Percentiles rank a stretch among this genome's conserved stretches.
Evolutionary conservation across 1,284 basidiomycete species (phyloP).

Genomic region (Ustilago vetiveriae): DNA sequence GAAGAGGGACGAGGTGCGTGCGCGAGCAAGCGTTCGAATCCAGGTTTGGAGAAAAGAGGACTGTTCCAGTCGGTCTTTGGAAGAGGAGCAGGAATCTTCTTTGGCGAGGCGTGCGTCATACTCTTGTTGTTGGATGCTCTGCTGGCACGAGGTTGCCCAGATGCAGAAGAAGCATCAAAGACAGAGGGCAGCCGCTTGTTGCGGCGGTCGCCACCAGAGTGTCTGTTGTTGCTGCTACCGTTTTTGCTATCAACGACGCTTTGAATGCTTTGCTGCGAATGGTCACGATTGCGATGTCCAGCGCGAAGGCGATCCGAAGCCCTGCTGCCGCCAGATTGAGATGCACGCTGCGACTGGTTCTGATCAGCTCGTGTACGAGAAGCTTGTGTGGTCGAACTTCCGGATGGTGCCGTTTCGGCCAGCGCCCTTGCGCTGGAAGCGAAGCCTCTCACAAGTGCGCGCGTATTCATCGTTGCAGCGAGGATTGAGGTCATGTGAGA

Average conservation of each 20-base stretch:
- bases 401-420: conserved; percentile 8
- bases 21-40: conserved; percentile 25
- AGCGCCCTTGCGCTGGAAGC: conserved; percentile 11
- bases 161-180: conserved; percentile 18
- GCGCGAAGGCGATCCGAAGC: conserved; percentile 20
- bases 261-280: not conserved
- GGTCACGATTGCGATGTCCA: conserved; percentile 3
- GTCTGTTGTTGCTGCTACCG: conserved; percentile 7
- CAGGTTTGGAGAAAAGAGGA: conserved; percentile 26
- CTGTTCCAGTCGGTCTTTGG: conserved; percentile 42
- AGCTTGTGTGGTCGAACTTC: not conserved
- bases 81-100: conserved; percentile 16
- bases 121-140: conserved; percentile 7
- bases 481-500: no score
- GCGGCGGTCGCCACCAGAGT: conserved; percentile 25
- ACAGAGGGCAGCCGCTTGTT: conserved; percentile 33
- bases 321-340: conserved; percentile 1
- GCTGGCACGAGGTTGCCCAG: conserved; percentile 1
- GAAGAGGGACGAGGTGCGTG: conserved; percentile 19
- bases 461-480: no score
- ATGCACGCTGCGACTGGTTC: conserved; percentile 11
- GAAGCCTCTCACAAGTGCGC: conserved; percentile 7
- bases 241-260: not conserved
- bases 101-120: not conserved
- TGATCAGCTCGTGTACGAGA: conserved; percentile 21